Evolutionary conservation across 2,329 filamentous ascomycete species (phyloP).

Genomic region (Ophiosphaerella narmari): DNA sequence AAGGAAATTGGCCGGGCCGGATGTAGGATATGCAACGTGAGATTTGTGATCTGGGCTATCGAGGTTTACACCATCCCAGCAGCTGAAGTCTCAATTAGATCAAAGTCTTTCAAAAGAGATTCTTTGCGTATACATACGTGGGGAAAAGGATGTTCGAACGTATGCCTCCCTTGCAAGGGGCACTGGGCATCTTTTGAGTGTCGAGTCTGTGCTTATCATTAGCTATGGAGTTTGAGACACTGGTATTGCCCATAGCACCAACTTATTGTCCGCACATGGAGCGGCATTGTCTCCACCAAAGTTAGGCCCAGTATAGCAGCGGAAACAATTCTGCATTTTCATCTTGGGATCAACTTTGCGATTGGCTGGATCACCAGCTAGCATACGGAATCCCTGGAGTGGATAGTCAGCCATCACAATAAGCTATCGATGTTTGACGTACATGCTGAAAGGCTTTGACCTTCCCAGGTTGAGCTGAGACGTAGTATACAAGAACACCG

Average conservation of each 20-base stretch:
- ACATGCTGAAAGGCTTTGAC: slow-evolving; percentile 23
- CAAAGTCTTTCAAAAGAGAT: neutral
- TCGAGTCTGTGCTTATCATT: slow-evolving; percentile 4
- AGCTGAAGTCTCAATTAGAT: slow-evolving; percentile 8
- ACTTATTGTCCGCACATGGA: slow-evolving; percentile 15
- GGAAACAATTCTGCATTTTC: slow-evolving; percentile 47
- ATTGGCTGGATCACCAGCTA: slow-evolving; percentile 45
- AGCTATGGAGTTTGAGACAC: neutral
- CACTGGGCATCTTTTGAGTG: slow-evolving; percentile 14
- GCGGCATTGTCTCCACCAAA: slow-evolving; percentile 46
- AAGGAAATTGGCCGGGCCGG: slow-evolving; percentile 28
- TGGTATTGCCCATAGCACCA: neutral
- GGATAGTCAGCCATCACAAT: no score
- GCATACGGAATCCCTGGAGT: slow-evolving; percentile 14
- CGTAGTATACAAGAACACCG: slow-evolving; percentile 32
- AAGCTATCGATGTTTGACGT: neutral
- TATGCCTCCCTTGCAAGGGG: slow-evolving; percentile 32
- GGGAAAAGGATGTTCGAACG: slow-evolving; percentile 37
- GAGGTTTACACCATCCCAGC: slow-evolving; percentile 55
- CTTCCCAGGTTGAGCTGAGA: slow-evolving; percentile 25
- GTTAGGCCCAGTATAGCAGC: slow-evolving; percentile 52
- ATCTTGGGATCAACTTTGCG: slow-evolving; percentile 15
- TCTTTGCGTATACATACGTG: slow-evolving; percentile 7
- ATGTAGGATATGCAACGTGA: slow-evolving; percentile 51
- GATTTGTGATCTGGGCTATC: slow-evolving; percentile 40